Percentiles rank a stretch among this genome's conserved stretches.
Conservation (phyloP, 1,284 basidiomycete genomes). For the Microbotryum violaceum region DNA sequence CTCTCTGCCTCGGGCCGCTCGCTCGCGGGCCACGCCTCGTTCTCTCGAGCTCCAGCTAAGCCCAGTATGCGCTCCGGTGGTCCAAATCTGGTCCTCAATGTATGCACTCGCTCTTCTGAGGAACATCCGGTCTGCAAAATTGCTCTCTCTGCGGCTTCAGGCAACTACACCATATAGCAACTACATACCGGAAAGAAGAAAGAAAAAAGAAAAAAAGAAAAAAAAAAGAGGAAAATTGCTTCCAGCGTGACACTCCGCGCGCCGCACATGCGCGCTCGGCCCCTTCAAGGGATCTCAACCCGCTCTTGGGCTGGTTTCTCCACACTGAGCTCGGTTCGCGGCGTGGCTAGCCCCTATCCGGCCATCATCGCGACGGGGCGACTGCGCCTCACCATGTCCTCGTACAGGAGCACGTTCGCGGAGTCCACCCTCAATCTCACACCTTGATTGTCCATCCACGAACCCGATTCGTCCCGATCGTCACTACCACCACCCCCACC, state of each 20-base stretch:
- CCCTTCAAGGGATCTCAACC: not conserved
- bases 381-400: not conserved
- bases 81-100: too few species aligned
- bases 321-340: not conserved
- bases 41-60: too few species aligned
- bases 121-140: too few species aligned
- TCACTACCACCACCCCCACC: constrained; percentile 1
- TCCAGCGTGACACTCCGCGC: not conserved
- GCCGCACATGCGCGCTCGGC: too few species aligned
- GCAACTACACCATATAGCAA: too few species aligned
- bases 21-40: too few species aligned
- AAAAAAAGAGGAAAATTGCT: not conserved
- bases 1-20: too few species aligned
- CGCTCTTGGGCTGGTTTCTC: not conserved
- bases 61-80: too few species aligned
- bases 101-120: too few species aligned
- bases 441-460: not conserved
- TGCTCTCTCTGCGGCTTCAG: too few species aligned
- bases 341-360: not conserved
- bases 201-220: not conserved
- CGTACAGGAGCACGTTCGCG: not conserved
- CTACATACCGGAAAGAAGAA: not conserved
- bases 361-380: not conserved
- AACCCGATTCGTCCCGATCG: not conserved
- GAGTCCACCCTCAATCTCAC: not conserved